Evolutionary conservation across 768 basidiomycete genomes (phyloP), one percentile per base, ranked within the genome.

Genomic region (Rhizopogon rudus): DNA sequence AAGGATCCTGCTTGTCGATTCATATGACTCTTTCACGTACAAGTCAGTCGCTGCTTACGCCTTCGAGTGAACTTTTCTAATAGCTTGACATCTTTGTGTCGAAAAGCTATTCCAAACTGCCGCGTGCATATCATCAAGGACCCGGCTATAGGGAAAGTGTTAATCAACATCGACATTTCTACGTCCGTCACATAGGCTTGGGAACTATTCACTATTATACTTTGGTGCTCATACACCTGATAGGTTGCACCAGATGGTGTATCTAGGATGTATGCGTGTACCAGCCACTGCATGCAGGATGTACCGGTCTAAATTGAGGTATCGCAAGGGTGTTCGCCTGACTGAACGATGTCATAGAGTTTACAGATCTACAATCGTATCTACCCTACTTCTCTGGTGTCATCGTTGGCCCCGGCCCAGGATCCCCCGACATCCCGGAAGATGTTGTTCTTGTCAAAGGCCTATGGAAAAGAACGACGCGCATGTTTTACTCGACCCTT

Each of bases 11-110:
- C 75, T 93, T 46, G 76, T 92, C 31, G 91, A 91, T 66, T 92
- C 90, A 0, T 91, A 92, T 60, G 91, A 92, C 68, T 91, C 90
- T 2, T 93, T 92, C 69, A 88, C 91, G n/a, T 81, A 81, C 81
- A 93, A 92, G 90, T 91, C 53, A 55, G 86, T 76, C n/a, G 13
- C 2, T 41, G 12, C 31, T 6, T 43, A 35, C 12, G 20, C 5
- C 17, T 56, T 40, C 29, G 12, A 31, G 14, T 43, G 35, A 25
- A 28, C 46, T 53, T 51, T 53, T 16, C 8, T 12, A 40, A 20
- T 54, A 92, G 91, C 64, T 81, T 92, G 53, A 89, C 88, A 50
- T 79, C 87, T 7, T 72, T 91, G 25, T 86, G 83, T 70, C 80
- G 81, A 44, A 73, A 72, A 55, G 77, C 85, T 35, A 84, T 86